Conservation (phyloP, 345 rosid species). For the Brassica carinata region DNA sequence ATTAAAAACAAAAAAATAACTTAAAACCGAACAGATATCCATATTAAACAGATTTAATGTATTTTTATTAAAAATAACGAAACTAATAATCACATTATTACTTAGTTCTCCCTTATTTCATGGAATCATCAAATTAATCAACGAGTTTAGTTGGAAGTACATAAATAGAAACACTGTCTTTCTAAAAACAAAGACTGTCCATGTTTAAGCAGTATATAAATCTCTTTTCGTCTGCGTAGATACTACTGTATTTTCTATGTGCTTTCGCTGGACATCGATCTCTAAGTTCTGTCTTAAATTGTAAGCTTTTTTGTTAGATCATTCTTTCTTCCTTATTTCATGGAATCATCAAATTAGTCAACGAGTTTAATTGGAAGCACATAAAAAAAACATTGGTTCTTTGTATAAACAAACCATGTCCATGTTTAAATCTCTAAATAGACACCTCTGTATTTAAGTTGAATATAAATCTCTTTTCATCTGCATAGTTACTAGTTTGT, state of each 20-base stretch:
- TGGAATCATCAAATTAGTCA: neutral
- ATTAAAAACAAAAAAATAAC: no score
- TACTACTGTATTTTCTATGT: neutral
- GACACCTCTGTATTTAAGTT: neutral
- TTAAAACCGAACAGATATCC: no score
- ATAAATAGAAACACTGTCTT: no score
- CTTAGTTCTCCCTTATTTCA: no score
- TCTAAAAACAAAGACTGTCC: no score
- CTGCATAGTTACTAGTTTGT: neutral
- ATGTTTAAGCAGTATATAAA: no score
- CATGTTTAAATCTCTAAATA: neutral
- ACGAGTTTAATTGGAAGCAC: neutral
- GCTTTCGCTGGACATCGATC: neutral
- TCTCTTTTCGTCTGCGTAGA: neutral
- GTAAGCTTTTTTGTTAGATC: neutral
- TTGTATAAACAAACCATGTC: neutral
- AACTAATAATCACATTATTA: no score
- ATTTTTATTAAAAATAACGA: no score
- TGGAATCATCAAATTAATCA: no score
- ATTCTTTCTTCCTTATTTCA: neutral
- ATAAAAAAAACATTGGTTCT: neutral
- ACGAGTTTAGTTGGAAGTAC: no score
- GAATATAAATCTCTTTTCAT: neutral
- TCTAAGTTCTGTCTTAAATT: neutral
- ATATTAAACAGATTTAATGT: no score